Evolutionary conservation across 345 rosid species (phyloP), one percentile per base, ranked within the genome.

Genomic region (Rhodamnia rubescens): DNA sequence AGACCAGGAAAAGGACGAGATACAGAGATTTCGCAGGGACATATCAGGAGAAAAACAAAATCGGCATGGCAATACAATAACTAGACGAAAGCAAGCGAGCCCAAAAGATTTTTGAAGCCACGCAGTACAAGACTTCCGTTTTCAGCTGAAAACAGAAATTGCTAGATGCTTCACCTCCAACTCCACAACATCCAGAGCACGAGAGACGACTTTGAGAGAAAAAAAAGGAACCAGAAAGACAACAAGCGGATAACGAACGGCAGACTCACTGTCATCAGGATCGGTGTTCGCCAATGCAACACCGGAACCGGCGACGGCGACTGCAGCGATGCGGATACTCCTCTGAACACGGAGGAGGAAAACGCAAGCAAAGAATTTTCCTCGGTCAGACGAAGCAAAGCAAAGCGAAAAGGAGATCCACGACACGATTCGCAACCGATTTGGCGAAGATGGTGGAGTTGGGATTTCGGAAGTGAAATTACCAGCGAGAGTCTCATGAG

Each of bases 231-330:
- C 85, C 32, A 12, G 75, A 80, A 21, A 55, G 51, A 20, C n/a
- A 16, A 13, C 51, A 42, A 85, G 32, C 27, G 50, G 82, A 14
- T 29, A 52, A 36, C 8, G 13, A 50, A 29, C 22, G 49, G 52
- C 49, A 61, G 29, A 56, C 88, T 88, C 56, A 96, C 98, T 82
- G 83, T 84, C n/a, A 83, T 92, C 90, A 29, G 86, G 47, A 57
- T 69, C 50, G 54, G 44, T 59, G 80, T 44, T 87, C 12, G 88
- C 84, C 59, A 87, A 92, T 1, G 89, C 61, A 47, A 95, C 53
- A 50, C 91, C 93, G 0, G 95, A 90, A 42, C 94, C 91, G 2
- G 89, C 90, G 4, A 92, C 87, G 22, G 93, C 93, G 52, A 86
- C 64, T 49, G 96, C 89, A 2, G 87, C 74, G 51, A 88, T 83